phyloP scores from a whole-genome alignment of 805 yeast genomes.

The Pichia membranifaciens region DNA sequence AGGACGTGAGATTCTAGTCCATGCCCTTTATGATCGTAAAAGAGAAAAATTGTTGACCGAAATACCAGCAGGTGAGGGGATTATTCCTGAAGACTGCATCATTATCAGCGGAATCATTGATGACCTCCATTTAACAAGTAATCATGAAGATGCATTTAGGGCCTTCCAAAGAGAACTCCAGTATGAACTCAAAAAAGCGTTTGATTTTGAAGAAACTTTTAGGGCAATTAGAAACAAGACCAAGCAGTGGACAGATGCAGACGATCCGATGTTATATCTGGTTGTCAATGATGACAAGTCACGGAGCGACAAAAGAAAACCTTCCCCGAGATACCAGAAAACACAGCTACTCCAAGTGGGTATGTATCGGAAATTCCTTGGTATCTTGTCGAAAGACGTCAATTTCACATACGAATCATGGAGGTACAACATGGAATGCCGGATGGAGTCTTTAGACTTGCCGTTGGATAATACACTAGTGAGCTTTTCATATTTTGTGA shows the following conservation, averaged over 20 bases:
- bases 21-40: constrained; percentile 36
- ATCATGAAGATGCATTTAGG: constrained; percentile 14
- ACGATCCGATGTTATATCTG: constrained; percentile 27
- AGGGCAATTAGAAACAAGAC: constrained; percentile 10
- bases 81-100: constrained; percentile 27
- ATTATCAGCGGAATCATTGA: constrained; percentile 64
- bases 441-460: constrained; percentile 43
- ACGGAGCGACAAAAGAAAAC: constrained; percentile 38
- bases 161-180: constrained; percentile 21
- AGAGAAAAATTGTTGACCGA: constrained; percentile 9
- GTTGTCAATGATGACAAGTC: constrained; percentile 58
- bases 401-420: constrained; percentile 37
- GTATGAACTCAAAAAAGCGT: constrained; percentile 7
- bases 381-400: constrained; percentile 27
- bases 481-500: constrained; percentile 34
- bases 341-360: constrained; percentile 53
- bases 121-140: constrained; percentile 32
- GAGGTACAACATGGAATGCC: constrained; percentile 39
- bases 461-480: constrained; percentile 41
- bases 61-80: not conserved
- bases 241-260: constrained; percentile 24
- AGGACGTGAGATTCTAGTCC: constrained; percentile 59
- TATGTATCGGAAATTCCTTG: constrained; percentile 50
- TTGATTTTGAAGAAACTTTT: constrained; percentile 21
- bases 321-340: constrained; percentile 22